Conservation (phyloP, 352 stramenopile species). For the Thalassiosira livingstoniorum region DNA sequence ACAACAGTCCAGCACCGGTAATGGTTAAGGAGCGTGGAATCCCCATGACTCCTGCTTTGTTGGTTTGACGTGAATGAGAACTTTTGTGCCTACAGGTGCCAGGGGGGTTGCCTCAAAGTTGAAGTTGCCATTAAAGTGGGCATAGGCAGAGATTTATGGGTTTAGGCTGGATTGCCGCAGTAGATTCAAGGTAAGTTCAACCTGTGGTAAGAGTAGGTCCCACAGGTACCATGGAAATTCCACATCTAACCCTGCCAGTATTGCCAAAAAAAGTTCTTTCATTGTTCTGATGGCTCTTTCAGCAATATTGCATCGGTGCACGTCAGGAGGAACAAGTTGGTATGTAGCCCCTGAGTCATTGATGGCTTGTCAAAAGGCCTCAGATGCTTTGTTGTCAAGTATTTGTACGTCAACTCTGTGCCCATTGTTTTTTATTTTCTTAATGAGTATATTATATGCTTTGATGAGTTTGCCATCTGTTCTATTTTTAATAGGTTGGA, state of each 20-base stretch:
- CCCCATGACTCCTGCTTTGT: neutral
- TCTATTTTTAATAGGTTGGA: constrained; percentile 44
- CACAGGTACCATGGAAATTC: constrained; percentile 47
- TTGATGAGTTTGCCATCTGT: constrained; percentile 22
- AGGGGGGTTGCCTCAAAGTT: constrained; percentile 59
- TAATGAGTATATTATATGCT: constrained; percentile 19
- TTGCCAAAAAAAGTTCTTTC: constrained; percentile 63
- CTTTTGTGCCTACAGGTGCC: constrained; percentile 45
- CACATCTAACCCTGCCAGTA: constrained; percentile 23
- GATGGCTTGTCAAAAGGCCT: constrained; percentile 38
- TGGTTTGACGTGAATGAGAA: constrained; percentile 19
- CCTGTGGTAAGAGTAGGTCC: constrained; percentile 45
- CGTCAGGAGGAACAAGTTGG: constrained; percentile 48
- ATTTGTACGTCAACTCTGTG: constrained; percentile 33
- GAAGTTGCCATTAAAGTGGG: constrained; percentile 34
- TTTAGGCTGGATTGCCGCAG: constrained; percentile 37
- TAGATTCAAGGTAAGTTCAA: constrained; percentile 48
- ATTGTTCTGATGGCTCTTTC: constrained; percentile 64
- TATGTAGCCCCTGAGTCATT: constrained; percentile 21
- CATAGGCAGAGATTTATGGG: constrained; percentile 53
- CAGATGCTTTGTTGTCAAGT: constrained; percentile 60
- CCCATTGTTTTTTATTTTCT: constrained; percentile 17
- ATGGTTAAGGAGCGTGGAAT: constrained; percentile 13
- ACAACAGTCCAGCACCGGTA: constrained; percentile 23
- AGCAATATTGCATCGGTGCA: constrained; percentile 49